phyloP scores from a whole-genome alignment of 2,329 filamentous ascomycete species.

The Apiospora arundinis region DNA sequence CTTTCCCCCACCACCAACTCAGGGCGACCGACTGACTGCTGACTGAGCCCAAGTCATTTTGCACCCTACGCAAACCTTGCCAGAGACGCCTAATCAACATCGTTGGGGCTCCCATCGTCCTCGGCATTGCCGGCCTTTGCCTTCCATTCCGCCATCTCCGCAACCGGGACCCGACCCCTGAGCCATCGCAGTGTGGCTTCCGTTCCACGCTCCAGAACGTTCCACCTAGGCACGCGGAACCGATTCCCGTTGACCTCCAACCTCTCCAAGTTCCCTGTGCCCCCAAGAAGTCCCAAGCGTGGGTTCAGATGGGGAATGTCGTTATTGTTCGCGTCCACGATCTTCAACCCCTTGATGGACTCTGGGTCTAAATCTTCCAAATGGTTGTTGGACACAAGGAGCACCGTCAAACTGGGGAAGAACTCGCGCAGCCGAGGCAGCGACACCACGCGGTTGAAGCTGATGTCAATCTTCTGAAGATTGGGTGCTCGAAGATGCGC shows the following conservation, averaged over 20 bases:
- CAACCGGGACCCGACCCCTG: slow-evolving; percentile 73
- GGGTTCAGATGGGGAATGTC: slow-evolving; percentile 84
- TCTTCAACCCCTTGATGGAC: slow-evolving; percentile 73
- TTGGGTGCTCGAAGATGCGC: slow-evolving; percentile 73
- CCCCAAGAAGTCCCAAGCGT: slow-evolving; percentile 77
- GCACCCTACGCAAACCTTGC: not conserved
- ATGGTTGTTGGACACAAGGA: slow-evolving; percentile 82
- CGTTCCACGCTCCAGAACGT: slow-evolving; percentile 84
- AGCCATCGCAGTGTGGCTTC: slow-evolving; percentile 85
- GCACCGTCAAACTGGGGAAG: slow-evolving; percentile 73
- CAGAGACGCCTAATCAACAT: slow-evolving; percentile 28
- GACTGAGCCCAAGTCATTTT: too few relatives aligned
- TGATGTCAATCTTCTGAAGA: slow-evolving; percentile 80
- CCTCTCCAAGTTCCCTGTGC: slow-evolving; percentile 62
- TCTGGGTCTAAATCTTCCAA: slow-evolving; percentile 76
- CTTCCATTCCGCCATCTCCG: slow-evolving; percentile 64
- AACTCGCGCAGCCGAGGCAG: slow-evolving; percentile 70
- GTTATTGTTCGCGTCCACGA: slow-evolving; percentile 84
- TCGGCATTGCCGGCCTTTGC: slow-evolving; percentile 49
- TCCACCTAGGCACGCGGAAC: slow-evolving; percentile 86
- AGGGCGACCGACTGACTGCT: too few relatives aligned
- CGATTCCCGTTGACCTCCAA: slow-evolving; percentile 84
- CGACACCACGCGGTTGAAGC: slow-evolving; percentile 77
- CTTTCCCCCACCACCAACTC: not conserved
- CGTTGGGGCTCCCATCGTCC: slow-evolving; percentile 35